Evolutionary conservation across 1,284 basidiomycete species (phyloP).

Genomic region (Kwoniella shivajii): DNA sequence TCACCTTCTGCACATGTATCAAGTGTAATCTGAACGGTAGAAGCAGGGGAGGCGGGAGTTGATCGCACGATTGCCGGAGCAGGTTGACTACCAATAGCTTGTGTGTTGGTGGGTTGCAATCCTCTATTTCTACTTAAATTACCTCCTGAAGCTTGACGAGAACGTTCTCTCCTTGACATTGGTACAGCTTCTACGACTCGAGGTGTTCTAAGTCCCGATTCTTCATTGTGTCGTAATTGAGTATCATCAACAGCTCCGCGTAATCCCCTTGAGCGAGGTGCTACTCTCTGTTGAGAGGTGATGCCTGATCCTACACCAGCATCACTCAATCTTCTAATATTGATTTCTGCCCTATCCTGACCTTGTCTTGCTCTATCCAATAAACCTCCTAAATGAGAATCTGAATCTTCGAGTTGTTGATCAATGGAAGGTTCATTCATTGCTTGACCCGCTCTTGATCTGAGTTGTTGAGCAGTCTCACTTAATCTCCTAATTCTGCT

Average conservation of each 20-base stretch:
- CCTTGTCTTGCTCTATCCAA: slow-evolving; percentile 11
- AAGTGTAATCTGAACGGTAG: neutral
- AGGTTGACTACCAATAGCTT: slow-evolving; percentile 6
- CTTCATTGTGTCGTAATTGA: too few relatives aligned
- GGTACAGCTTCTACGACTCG: neutral
- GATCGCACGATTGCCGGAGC: slow-evolving; percentile 10
- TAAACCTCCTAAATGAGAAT: neutral
- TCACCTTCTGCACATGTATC: neutral
- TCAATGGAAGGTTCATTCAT: neutral
- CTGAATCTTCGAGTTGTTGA: too few relatives aligned
- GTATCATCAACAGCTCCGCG: too few relatives aligned
- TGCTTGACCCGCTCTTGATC: neutral
- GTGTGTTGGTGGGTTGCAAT: slow-evolving; percentile 8
- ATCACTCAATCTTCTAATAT: slow-evolving; percentile 4
- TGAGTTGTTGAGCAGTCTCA: slow-evolving; percentile 11
- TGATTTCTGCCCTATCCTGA: slow-evolving; percentile 13
- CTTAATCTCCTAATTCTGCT: slow-evolving; percentile 12
- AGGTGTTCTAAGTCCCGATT: neutral
- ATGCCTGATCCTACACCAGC: neutral
- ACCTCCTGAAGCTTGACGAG: neutral
- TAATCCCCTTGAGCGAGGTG: too few relatives aligned
- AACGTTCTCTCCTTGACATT: neutral
- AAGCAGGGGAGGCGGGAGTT: slow-evolving; percentile 1
- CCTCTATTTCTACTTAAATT: slow-evolving; percentile 7
- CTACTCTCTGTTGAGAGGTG: neutral